Base-by-base conservation (phyloP, 164 flowering plant genomes). In the Paratinospora sagittata region DNA sequence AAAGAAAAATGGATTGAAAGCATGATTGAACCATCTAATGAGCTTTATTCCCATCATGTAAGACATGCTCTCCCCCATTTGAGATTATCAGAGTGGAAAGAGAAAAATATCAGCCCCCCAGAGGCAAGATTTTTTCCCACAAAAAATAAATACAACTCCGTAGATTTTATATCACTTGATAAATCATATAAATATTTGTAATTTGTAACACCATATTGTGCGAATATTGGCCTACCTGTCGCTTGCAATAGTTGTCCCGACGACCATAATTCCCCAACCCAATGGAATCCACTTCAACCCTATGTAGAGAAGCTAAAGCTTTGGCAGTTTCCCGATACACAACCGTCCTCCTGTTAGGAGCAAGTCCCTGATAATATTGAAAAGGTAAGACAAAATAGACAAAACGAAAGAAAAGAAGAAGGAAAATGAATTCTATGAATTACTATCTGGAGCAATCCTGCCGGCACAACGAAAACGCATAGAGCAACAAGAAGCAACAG, bases 211-310 rank as follows among this genome's bases (percentile, higher is more conserved):
- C 41, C 52, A 47, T 30, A 34, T 26, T 24, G 12, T 6, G 57
- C 24, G 21, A 49, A 45, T 43, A 73, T 33, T 70, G 9, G 73
- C 73, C 8, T 66, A 90, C 98, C 94, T 95, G 98, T 37, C 98
- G 81, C 79, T 81, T 87, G 81, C 97, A 90, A 77, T 91, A 95
- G 73, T 88, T 83, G 67, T 82, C 85, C 36, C 84, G 85, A 11
- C 84, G 84, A 62, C 99, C 98, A 84, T 75, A 93, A 7, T 81
- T 89, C 27, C 77, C 86, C 16, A 96, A 82, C 60, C 97, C 96
- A 81, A 89, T 83, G 62, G 88, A 78, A 75, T 88, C 92, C 71
- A 87, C 89, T 81, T 91, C 83, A 74, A 81, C 85, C 71, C 85
- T 81, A 79, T 93, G 99, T 27, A 96, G 70, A 70, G 87, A 73